Base-by-base conservation (phyloP, 352 stramenopile species). In the Pythium rishiriense region DNA sequence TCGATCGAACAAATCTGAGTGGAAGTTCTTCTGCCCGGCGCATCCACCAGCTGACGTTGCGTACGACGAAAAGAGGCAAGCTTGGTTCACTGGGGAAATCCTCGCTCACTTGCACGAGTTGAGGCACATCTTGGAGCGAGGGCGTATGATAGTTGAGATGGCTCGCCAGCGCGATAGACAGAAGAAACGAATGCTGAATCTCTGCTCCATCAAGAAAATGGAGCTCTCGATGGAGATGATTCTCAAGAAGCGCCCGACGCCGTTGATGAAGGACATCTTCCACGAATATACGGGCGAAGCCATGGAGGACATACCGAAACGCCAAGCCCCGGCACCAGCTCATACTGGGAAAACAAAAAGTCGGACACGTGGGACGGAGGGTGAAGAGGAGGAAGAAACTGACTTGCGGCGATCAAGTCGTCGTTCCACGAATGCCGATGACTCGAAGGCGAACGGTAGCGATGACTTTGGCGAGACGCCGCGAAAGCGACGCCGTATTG, bases 111-210 rank as follows among this genome's bases (percentile, higher is more conserved):
- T 96, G 28, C 81, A 89, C 53, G 82, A 94, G 49, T 64, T 96
- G 11, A 75, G 87, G 21, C 78, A 77, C n/a, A 86, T 84, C 0
- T 70, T 94, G 12, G 87, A 96, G 52, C 85, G 87, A 42, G 85
- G 84, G 10, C 73, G 87, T 10, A 93, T 96, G 85, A 76, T 96
- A 42, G 59, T 94, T 0, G 85, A 96, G 57, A 93, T 96, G 87
- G 74, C 78, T 8, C 81, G 85, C 10, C 87, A 94, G 52, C 85
- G 87, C 37, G 87, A 96, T 66, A 80, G 86, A n/a, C 84, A 90
- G 60, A 86, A 91, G 29, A 94, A 92, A 59, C 81, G 85, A 21
- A 58, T 94, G 52, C 60, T 93, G 35, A 88, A 85, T 59, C 19
- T 85, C 0, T 90, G 70, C 59, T 73, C 75, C 48, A 62, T 88